Percentiles rank a stretch among this genome's conserved stretches.
Conservation (phyloP, 2,329 filamentous ascomycete species). For the Talaromyces rugulosus region DNA sequence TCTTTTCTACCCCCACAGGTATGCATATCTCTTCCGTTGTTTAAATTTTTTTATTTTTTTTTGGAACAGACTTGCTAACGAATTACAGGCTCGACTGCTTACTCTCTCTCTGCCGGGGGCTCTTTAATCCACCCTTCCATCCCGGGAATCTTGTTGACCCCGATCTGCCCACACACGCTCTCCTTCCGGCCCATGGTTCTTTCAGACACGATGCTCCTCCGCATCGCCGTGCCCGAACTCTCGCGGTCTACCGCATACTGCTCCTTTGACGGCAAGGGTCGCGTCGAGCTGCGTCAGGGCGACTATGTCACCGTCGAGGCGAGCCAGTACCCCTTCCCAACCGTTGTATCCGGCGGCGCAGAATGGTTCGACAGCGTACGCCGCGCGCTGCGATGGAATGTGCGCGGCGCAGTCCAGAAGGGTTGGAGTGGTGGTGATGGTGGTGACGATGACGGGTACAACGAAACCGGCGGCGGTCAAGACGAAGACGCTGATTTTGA, state of each 20-base stretch:
- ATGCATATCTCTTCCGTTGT: constrained; percentile 18
- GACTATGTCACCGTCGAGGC: constrained; percentile 96
- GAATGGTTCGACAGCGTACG: constrained; percentile 98
- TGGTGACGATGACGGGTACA: constrained; percentile 13
- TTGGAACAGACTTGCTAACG: constrained; percentile 7
- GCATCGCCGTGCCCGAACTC: constrained; percentile 77
- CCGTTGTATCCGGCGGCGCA: constrained; percentile 79
- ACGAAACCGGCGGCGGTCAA: constrained; percentile 46
- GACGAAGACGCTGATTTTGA: constrained; percentile 70
- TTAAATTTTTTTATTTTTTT: background rate
- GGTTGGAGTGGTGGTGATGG: constrained; percentile 58
- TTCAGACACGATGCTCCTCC: constrained; percentile 87
- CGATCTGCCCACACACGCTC: constrained; percentile 94
- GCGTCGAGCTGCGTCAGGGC: constrained; percentile 85
- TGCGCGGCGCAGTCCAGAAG: constrained; percentile 85
- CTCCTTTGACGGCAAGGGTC: constrained; percentile 94
- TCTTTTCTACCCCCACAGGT: constrained; percentile 93
- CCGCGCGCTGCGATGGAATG: constrained; percentile 91
- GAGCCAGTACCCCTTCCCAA: constrained; percentile 94
- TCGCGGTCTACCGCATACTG: constrained; percentile 94
- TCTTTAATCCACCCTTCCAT: constrained; percentile 96
- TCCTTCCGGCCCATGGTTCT: constrained; percentile 98
- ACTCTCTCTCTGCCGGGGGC: constrained; percentile 91
- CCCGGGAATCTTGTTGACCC: constrained; percentile 90
- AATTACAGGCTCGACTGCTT: constrained; percentile 70